Percentiles rank a stretch among this genome's conserved stretches.
Conservation (phyloP, 768 basidiomycete genomes). For the Symmetrospora coprosmae region DNA sequence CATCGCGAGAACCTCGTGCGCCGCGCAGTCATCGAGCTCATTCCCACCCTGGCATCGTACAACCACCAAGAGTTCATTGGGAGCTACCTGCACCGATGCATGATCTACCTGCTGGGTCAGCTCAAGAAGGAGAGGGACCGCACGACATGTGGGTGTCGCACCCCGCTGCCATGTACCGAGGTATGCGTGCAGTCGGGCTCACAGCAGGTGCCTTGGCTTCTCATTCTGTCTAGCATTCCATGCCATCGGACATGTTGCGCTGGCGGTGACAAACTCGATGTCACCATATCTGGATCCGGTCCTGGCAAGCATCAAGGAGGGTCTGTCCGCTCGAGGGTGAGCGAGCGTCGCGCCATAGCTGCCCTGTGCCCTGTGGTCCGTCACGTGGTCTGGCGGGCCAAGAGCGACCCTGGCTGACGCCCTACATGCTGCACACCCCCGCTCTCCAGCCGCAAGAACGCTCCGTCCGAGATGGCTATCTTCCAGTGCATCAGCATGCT, state of each 20-base stretch:
- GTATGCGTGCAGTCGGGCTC: too few relatives aligned
- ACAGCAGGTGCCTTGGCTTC: not conserved
- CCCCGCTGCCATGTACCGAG: too few relatives aligned
- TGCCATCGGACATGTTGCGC: constrained; percentile 88
- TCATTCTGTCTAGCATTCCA: constrained; percentile 55
- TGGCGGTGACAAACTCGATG: constrained; percentile 84
- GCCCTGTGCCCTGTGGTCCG: not conserved
- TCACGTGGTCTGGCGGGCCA: not conserved
- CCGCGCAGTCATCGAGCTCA: constrained; percentile 86
- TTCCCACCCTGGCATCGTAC: constrained; percentile 85
- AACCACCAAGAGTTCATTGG: constrained; percentile 83
- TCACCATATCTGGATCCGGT: constrained; percentile 85
- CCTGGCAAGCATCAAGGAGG: constrained; percentile 73
- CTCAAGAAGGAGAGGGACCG: constrained; percentile 79
- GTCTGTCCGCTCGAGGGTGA: constrained; percentile 74
- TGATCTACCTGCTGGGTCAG: constrained; percentile 77
- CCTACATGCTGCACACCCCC: not conserved
- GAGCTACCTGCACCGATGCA: constrained; percentile 80
- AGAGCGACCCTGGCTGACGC: not conserved
- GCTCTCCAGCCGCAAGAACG: constrained; percentile 54
- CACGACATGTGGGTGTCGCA: constrained; percentile 53
- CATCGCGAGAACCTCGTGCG: constrained; percentile 77
- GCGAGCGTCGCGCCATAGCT: too few relatives aligned
- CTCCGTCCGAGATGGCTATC: constrained; percentile 82
- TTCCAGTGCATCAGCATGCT: constrained; percentile 98